Conservation (phyloP, 208 protist species). For the Acanthamoeba royreba region DNA sequence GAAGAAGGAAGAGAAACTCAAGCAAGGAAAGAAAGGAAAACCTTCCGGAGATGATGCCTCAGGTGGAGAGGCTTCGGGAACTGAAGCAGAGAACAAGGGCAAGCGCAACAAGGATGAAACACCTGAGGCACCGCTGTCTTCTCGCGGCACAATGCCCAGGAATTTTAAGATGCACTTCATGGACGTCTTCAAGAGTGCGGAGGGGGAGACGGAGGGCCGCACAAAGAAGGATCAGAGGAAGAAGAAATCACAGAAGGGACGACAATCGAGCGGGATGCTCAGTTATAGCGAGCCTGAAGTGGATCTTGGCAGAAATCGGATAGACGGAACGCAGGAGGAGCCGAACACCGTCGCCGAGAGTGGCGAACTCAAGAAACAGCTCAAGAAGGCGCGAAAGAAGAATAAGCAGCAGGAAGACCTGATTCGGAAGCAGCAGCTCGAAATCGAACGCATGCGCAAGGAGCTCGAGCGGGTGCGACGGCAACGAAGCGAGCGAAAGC, state of each 20-base stretch:
- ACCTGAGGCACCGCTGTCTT: background rate
- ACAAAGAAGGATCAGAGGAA: background rate
- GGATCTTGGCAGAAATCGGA: background rate
- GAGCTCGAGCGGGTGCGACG: background rate
- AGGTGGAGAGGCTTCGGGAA: background rate
- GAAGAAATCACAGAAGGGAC: background rate
- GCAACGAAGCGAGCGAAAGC: background rate
- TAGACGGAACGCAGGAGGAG: background rate
- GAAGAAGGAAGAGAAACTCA: background rate
- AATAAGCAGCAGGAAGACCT: background rate
- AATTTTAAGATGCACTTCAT: constrained; percentile 36
- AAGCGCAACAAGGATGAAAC: background rate
- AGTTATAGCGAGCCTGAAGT: background rate
- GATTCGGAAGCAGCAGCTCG: background rate
- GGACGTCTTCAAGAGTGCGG: background rate
- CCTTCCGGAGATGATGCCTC: background rate
- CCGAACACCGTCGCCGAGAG: too few relatives aligned
- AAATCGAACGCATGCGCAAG: background rate
- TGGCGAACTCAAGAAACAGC: background rate
- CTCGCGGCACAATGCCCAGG: background rate
- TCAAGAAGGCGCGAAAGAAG: background rate
- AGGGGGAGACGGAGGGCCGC: background rate
- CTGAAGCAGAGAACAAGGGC: background rate
- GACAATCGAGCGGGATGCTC: background rate
- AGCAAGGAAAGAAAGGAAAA: background rate